Conservation (phyloP, 768 basidiomycete genomes). For the Kwoniella sp. region DNA sequence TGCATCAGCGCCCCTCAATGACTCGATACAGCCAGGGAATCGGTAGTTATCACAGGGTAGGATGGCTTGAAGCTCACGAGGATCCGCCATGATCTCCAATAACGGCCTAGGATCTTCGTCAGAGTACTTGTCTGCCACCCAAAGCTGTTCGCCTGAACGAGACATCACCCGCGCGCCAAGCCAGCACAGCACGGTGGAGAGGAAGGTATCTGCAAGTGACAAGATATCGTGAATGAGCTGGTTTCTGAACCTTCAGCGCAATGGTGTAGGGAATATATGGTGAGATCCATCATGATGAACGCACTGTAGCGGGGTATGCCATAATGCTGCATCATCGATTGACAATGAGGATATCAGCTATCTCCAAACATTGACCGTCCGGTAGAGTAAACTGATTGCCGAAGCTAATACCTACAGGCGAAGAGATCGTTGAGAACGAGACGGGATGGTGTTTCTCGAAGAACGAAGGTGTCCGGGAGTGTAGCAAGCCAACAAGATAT, state of each 20-base stretch:
- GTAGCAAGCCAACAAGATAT: slow-evolving; percentile 41
- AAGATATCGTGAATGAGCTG: too few relatives aligned
- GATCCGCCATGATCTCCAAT: slow-evolving; percentile 48
- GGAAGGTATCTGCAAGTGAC: slow-evolving; percentile 28
- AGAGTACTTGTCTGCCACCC: slow-evolving; percentile 34
- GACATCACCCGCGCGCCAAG: slow-evolving; percentile 39
- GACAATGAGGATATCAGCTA: neutral
- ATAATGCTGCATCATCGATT: slow-evolving; percentile 27
- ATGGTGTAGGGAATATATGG: neutral
- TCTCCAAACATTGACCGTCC: neutral
- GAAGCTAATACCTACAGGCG: slow-evolving; percentile 35
- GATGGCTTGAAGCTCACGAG: slow-evolving; percentile 22
- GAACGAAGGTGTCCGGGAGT: slow-evolving; percentile 44
- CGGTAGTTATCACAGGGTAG: neutral
- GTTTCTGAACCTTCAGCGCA: too few relatives aligned
- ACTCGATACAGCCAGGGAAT: too few relatives aligned
- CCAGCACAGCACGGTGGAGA: slow-evolving; percentile 32
- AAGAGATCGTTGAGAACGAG: slow-evolving; percentile 44
- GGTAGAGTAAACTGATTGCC: too few relatives aligned
- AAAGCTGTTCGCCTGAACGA: slow-evolving; percentile 44
- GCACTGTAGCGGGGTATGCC: slow-evolving; percentile 47
- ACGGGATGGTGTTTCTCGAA: slow-evolving; percentile 36
- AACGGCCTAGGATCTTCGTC: slow-evolving; percentile 41
- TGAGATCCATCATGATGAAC: slow-evolving; percentile 1
- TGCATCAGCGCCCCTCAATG: too few relatives aligned